Conservation (phyloP, 352 stramenopile genomes). For the Globisporangium cylindrosporum region DNA sequence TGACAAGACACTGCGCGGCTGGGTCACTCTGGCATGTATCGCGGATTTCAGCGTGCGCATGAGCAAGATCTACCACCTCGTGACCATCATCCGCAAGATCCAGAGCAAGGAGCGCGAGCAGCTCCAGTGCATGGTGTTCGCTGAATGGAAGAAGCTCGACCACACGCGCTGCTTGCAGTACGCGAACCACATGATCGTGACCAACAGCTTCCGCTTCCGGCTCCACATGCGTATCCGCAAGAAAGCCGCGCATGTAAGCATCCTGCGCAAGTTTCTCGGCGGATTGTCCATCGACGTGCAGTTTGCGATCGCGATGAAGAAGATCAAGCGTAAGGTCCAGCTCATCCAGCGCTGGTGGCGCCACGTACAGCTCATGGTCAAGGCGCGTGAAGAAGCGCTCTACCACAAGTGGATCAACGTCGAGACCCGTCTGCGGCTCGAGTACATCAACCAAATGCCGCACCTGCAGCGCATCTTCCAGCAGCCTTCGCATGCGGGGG, state of each 20-base stretch:
- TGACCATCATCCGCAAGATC: conserved; percentile 22
- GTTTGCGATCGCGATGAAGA: conserved; percentile 62
- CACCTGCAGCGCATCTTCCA: conserved; percentile 57
- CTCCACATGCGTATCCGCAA: conserved; percentile 37
- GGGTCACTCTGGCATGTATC: conserved; percentile 39
- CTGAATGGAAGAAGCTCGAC: conserved; percentile 36
- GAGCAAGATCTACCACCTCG: conserved; percentile 25
- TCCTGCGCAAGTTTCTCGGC: conserved; percentile 41
- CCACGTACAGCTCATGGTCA: conserved; percentile 51
- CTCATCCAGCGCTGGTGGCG: conserved; percentile 66
- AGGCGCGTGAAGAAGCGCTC: conserved; percentile 44
- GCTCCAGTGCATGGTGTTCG: conserved; percentile 34
- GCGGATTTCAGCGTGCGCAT: conserved; percentile 40
- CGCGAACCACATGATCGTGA: conserved; percentile 29
- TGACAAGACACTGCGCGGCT: conserved; percentile 24
- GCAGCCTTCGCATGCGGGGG: conserved; percentile 13
- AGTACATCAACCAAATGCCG: conserved; percentile 54
- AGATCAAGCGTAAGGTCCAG: conserved; percentile 47
- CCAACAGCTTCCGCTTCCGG: conserved; percentile 37
- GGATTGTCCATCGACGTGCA: conserved; percentile 58
- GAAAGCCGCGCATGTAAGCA: conserved; percentile 28
- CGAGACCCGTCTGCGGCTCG: conserved; percentile 39
- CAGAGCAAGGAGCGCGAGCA: conserved; percentile 25
- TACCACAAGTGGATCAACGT: conserved; percentile 53
- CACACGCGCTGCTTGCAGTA: conserved; percentile 22